These are phyloP conservation scores for Carex scoparia DNA, from an alignment of 176 grass and related monocot species.

Conservation along the genomic window DNA sequence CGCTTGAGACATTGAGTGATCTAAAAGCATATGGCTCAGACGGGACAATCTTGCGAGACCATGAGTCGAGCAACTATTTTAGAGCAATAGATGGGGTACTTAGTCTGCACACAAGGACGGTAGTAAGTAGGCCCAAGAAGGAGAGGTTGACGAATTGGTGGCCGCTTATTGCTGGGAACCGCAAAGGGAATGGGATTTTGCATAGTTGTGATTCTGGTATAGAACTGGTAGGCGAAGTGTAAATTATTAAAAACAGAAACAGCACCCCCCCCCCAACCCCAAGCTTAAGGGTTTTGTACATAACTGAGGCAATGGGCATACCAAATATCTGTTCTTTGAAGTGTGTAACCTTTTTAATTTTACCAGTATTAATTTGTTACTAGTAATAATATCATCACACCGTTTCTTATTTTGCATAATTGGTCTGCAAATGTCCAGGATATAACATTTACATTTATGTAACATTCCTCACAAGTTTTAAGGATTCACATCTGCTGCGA, in stretches of 20 bases:
- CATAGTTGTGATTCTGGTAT: slow-evolving; percentile 29
- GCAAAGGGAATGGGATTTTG: slow-evolving; percentile 26
- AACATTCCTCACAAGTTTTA: neutral
- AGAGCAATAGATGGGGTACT: slow-evolving; percentile 44
- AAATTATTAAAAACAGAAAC: neutral
- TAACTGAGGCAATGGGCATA: slow-evolving; percentile 27
- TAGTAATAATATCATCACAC: neutral
- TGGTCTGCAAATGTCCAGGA: neutral
- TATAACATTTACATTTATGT: neutral
- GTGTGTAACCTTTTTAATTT: slow-evolving; percentile 28
- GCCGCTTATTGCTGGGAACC: slow-evolving; percentile 39
- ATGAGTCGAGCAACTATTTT: slow-evolving; percentile 94
- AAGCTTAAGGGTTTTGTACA: slow-evolving; percentile 23
- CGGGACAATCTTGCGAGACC: slow-evolving; percentile 90
- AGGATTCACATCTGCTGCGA: no score
- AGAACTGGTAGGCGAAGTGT: slow-evolving; percentile 47
- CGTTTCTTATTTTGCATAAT: neutral
- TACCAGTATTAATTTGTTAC: neutral
- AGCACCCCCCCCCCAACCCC: no score
- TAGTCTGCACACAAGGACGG: slow-evolving; percentile 40
- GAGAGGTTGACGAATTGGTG: slow-evolving; percentile 72
- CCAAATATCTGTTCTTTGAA: slow-evolving; percentile 16
- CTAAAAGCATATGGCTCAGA: slow-evolving; percentile 66
- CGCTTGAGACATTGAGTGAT: slow-evolving; percentile 92
- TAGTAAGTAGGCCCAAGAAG: slow-evolving; percentile 37